Conservation (phyloP, 345 rosid species). For the Heritiera fomes region DNA sequence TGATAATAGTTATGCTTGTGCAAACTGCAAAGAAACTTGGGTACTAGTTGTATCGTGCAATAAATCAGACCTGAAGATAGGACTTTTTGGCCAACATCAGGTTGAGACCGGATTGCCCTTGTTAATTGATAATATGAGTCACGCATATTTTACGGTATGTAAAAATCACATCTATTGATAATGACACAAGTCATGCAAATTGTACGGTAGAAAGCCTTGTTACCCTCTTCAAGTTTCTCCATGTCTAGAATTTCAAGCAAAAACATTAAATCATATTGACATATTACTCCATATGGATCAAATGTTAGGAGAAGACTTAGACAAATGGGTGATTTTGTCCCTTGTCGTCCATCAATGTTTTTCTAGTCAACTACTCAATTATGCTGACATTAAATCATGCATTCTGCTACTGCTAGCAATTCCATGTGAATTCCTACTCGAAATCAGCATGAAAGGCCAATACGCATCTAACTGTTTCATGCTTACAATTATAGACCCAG, state of each 20-base stretch:
- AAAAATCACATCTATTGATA: not conserved
- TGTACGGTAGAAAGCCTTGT: not conserved
- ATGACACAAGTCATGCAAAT: not conserved
- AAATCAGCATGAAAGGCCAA: conserved; percentile 12
- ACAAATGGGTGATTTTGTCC: not conserved
- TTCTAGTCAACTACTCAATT: conserved; percentile 6
- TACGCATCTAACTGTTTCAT: not conserved
- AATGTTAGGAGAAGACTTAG: not conserved
- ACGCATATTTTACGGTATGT: too few species aligned
- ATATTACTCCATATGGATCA: not conserved
- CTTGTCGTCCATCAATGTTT: not conserved
- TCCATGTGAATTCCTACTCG: conserved; percentile 5
- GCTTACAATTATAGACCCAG: not conserved
- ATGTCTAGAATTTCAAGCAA: not conserved
- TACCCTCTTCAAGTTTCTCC: not conserved
- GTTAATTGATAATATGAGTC: too few species aligned
- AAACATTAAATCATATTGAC: not conserved
- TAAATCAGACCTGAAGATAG: not conserved
- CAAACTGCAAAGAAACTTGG: not conserved
- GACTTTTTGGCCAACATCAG: not conserved
- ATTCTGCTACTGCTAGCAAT: not conserved
- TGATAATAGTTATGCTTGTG: too few species aligned
- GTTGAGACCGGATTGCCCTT: too few species aligned
- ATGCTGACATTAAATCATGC: not conserved
- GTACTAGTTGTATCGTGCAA: not conserved